Conservation (phyloP, 2,329 filamentous ascomycete species). For the Monosporascus ibericus region DNA sequence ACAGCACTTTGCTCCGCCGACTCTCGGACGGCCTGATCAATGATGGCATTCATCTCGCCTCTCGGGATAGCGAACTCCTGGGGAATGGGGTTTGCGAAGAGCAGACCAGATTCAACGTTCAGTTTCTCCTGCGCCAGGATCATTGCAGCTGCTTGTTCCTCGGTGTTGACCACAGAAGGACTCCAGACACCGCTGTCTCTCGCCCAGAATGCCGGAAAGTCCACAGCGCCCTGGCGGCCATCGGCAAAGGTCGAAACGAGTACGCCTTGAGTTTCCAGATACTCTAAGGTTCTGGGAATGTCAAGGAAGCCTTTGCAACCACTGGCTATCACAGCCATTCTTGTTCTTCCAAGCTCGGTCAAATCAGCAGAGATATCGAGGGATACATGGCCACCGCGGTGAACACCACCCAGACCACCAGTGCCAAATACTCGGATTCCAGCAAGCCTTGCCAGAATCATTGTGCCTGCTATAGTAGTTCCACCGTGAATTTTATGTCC, state of each 20-base stretch:
- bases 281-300: constrained; percentile 81
- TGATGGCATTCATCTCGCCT: constrained; percentile 62
- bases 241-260: constrained; percentile 87
- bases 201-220: constrained; percentile 92
- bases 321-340: constrained; percentile 80
- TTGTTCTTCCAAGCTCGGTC: constrained; percentile 84
- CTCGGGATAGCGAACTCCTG: constrained; percentile 63
- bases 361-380: constrained; percentile 96
- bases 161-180: constrained; percentile 66
- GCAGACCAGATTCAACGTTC: constrained; percentile 68
- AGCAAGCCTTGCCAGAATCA: constrained; percentile 78
- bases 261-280: constrained; percentile 65
- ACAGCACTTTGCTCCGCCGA: constrained; percentile 58
- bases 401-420: constrained; percentile 89
- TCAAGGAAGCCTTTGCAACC: constrained; percentile 97
- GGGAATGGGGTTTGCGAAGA: constrained; percentile 87
- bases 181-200: constrained; percentile 79
- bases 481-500: constrained; percentile 74
- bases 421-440: constrained; percentile 93
- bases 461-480: constrained; percentile 89
- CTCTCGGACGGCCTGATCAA: constrained; percentile 61
- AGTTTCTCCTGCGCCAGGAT: constrained; percentile 72
- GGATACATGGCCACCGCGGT: constrained; percentile 76
- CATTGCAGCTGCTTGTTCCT: constrained; percentile 82
- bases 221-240: constrained; percentile 62